Evolutionary conservation across 257 asterid species (phyloP).

Genomic region (Perilla frutescens): DNA sequence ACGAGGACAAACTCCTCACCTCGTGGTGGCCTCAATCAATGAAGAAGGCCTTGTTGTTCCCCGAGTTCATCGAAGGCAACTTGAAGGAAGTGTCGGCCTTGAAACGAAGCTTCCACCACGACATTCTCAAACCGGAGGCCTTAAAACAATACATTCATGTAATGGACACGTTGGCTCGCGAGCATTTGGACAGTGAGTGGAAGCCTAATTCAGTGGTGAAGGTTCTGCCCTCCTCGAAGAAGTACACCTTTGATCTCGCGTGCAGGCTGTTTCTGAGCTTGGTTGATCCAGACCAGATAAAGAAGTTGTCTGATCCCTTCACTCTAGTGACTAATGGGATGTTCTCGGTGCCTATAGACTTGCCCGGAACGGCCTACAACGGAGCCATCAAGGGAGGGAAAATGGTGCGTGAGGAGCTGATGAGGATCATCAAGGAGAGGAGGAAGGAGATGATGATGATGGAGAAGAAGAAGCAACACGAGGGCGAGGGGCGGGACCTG

Average conservation of each 20-base stretch:
- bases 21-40: conserved; percentile 61
- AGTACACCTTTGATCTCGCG: conserved; percentile 63
- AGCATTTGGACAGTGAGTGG: conserved; percentile 59
- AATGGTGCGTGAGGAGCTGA: conserved; percentile 55
- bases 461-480: conserved; percentile 33
- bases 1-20: conserved; percentile 51
- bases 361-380: conserved; percentile 63
- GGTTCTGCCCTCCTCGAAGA: conserved; percentile 49
- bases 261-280: conserved; percentile 56
- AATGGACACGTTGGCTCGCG: conserved; percentile 57
- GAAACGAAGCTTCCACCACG: conserved; percentile 52
- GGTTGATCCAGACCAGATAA: conserved; percentile 45
- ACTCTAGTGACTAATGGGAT: conserved; percentile 57
- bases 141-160: conserved; percentile 54
- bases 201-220: conserved; percentile 44
- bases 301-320: conserved; percentile 57
- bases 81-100: conserved; percentile 49
- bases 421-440: conserved; percentile 60
- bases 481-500: conserved; percentile 47
- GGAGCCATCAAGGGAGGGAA: conserved; percentile 59
- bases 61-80: conserved; percentile 41
- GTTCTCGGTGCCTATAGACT: conserved; percentile 58
- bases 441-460: conserved; percentile 48
- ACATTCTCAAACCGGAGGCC: conserved; percentile 62
- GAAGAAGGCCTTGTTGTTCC: conserved; percentile 50